Conservation (phyloP, 2,329 filamentous ascomycete species). For the Penicillium sp. region DNA sequence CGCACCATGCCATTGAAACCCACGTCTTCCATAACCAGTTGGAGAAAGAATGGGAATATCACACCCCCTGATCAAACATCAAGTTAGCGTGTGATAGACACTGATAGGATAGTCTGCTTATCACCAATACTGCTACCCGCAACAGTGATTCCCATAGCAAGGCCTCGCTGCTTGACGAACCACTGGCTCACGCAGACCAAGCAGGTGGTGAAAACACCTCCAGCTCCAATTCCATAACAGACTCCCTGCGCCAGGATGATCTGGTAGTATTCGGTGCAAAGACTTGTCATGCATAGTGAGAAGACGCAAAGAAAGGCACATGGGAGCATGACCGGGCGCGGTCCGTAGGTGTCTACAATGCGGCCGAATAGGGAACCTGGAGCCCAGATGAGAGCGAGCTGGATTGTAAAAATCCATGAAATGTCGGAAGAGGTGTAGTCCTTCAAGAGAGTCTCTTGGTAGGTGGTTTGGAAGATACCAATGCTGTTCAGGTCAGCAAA, state of each 20-base stretch:
- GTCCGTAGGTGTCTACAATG: neutral
- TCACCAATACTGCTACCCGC: slow-evolving; percentile 3
- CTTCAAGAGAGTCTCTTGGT: neutral
- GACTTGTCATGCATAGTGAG: neutral
- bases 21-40: neutral
- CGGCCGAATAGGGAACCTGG: neutral
- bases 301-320: neutral
- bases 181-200: slow-evolving; percentile 1
- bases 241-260: neutral
- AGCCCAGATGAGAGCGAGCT: neutral
- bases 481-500: neutral
- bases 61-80: neutral
- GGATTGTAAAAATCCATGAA: neutral
- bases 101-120: neutral
- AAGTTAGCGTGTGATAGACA: neutral
- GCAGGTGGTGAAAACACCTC: slow-evolving; percentile 1
- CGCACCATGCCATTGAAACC: neutral
- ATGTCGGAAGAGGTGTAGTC: neutral
- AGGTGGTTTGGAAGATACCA: neutral
- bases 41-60: neutral
- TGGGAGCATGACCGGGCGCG: neutral
- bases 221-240: neutral
- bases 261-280: neutral
- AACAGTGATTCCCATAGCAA: slow-evolving; percentile 3
- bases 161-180: slow-evolving; percentile 2